Evolutionary conservation across 2,329 filamentous ascomycete genomes (phyloP), one percentile per base, ranked within the genome.

Genomic region (Fusarium sarcochroum): DNA sequence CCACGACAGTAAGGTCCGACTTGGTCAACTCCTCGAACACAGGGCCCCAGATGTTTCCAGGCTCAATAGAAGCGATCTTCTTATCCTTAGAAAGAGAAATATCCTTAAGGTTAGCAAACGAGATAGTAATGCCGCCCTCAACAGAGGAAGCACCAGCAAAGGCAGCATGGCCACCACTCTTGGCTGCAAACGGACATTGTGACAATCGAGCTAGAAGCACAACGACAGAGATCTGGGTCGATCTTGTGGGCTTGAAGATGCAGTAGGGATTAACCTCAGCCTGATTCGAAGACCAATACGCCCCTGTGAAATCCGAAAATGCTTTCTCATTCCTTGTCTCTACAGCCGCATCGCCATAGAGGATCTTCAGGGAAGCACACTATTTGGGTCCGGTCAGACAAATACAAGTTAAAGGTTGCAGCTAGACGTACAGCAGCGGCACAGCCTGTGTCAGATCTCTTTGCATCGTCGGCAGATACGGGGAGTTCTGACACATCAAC

Each of bases 91-190:
- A 75, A 2, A 81, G 42, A 3, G 59, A 58, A 6, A 82, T 55
- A 7, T 66, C 46, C 21, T 81, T 80, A 8, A 84, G 64, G 13
- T 73, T 72, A 23, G 75, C 74, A 11, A 84, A 67, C 7, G 79
- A 77, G 38, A 84, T 72, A 15, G 77, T 74, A 46, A 82, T 69
- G 10, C 79, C 79, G 3, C 63, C 72, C 9, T 74, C 70, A 35
- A 76, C 78, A 27, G 74, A 82, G 0, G 82, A 80, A 5, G 78
- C 75, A 8, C 78, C 79, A 1, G 77, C 75, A 63, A 82, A 81
- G 7, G 80, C 76, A 7, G 79, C 77, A 64, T 85, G 84, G 1
- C 83, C 83, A n/a, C 83, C 83, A 53, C 81, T 80, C 41, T 80
- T 80, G 32, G 80, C 77, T 1, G 83, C 80, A 67, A 68, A 70